Conservation (phyloP, 768 basidiomycete genomes). For the Russula sp. region DNA sequence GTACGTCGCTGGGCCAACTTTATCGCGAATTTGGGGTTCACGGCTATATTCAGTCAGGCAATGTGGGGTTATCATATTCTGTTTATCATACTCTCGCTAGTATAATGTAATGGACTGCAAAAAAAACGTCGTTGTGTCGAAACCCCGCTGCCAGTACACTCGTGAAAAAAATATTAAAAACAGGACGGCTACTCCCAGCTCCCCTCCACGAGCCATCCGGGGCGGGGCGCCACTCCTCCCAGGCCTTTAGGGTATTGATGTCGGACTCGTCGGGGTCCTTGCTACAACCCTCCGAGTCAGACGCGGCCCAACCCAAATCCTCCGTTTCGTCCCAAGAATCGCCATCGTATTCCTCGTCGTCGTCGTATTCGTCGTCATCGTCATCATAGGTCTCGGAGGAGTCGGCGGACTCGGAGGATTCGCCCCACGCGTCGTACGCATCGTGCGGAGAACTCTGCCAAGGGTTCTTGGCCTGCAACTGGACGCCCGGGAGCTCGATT, state of each 20-base stretch:
- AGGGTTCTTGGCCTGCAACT: constrained; percentile 25
- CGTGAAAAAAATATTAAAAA: background rate
- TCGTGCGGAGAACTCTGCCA: constrained; percentile 7
- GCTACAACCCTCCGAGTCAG: background rate
- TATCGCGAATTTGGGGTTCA: background rate
- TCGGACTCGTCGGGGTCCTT: background rate
- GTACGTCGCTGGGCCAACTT: constrained; percentile 1
- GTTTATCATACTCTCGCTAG: background rate
- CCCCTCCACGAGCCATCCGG: background rate
- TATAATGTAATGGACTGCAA: background rate
- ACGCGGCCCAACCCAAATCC: background rate
- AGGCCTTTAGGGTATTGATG: background rate
- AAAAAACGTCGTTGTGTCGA: background rate
- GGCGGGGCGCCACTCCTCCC: constrained; percentile 14
- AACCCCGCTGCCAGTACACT: background rate
- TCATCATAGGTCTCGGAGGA: background rate
- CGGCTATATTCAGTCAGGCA: background rate
- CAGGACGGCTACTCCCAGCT: background rate
- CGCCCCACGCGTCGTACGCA: constrained; percentile 18
- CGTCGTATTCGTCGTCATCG: background rate
- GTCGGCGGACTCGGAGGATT: constrained; percentile 10
- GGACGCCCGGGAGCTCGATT: constrained; percentile 33
- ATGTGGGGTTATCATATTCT: background rate
- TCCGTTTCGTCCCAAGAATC: background rate
- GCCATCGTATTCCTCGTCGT: constrained; percentile 1